Evolutionary conservation across 1,284 basidiomycete genomes (phyloP).

Genomic region (Apiotrichum domesticum): DNA sequence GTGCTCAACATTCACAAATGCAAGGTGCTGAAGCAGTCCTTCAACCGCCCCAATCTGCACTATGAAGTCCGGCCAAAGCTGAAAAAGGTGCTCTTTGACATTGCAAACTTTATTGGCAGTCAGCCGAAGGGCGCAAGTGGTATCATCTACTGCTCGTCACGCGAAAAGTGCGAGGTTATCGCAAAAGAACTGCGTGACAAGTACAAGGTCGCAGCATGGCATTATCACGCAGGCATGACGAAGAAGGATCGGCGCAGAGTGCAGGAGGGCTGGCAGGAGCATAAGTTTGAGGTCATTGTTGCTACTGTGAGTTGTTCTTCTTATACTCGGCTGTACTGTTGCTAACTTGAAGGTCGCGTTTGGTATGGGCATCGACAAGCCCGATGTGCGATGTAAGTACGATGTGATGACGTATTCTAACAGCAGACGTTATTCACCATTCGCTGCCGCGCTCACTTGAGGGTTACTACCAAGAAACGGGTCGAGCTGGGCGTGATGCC

Average conservation of each 20-base stretch:
- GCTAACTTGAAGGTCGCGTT: constrained; percentile 63
- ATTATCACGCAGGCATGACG: constrained; percentile 81
- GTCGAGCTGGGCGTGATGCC: constrained; percentile 75
- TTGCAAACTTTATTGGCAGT: constrained; percentile 63
- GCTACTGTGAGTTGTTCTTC: constrained; percentile 57
- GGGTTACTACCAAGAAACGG: constrained; percentile 78
- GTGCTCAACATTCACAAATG: constrained; percentile 62
- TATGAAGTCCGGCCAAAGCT: constrained; percentile 70
- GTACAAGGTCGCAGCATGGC: constrained; percentile 60
- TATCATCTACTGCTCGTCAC: constrained; percentile 77
- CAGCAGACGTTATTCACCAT: constrained; percentile 68
- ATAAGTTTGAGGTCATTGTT: constrained; percentile 73
- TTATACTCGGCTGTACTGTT: no score
- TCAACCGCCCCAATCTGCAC: constrained; percentile 84
- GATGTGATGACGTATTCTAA: constrained; percentile 11
- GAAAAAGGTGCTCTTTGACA: constrained; percentile 56
- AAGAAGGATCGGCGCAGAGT: constrained; percentile 60
- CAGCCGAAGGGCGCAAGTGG: constrained; percentile 63
- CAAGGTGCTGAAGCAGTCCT: constrained; percentile 67
- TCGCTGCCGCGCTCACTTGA: constrained; percentile 64
- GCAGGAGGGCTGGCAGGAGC: constrained; percentile 70
- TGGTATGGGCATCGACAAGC: constrained; percentile 97
- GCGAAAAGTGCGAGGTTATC: constrained; percentile 69
- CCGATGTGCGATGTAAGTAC: constrained; percentile 55
- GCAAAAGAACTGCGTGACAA: constrained; percentile 60